Conservation (phyloP, 176 grass and related monocot genomes). For the Luzula sylvatica region DNA sequence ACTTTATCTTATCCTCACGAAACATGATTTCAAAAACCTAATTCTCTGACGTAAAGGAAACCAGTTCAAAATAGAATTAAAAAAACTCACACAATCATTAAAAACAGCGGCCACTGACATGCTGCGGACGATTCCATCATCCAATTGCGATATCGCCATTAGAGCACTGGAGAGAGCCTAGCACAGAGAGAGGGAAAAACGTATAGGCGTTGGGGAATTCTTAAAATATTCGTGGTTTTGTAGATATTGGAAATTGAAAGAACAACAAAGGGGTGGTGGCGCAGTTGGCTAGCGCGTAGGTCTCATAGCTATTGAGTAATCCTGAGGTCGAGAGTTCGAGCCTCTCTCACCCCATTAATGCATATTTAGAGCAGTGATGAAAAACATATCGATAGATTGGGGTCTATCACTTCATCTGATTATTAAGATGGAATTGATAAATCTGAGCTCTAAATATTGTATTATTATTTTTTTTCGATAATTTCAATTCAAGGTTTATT, state of each 20-base stretch:
- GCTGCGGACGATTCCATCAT: conserved; percentile 53
- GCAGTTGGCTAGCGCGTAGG: conserved; percentile 94
- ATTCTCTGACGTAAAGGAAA: not conserved
- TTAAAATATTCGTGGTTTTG: no score
- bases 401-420: no score
- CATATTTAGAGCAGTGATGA: no score
- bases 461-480: no score
- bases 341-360: conserved; percentile 79
- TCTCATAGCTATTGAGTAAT: conserved; percentile 70
- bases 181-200: no score
- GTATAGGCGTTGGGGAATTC: no score
- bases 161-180: no score
- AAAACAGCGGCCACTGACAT: conserved; percentile 87
- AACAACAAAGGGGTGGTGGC: conserved; percentile 68
- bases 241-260: no score
- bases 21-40: not conserved
- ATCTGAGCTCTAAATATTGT: no score
- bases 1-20: not conserved
- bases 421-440: no score
- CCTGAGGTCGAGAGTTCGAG: conserved; percentile 87
- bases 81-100: conserved; percentile 50
- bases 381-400: no score
- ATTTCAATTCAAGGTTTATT: no score
- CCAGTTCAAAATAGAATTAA: not conserved
- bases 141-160: conserved; percentile 32